A percentile compares a stretch with the other conserved stretches of the same genome.
Evolutionary conservation across 1,139 yeast species (phyloP).

Genomic region (Saccharomycopsis hybrid): DNA sequence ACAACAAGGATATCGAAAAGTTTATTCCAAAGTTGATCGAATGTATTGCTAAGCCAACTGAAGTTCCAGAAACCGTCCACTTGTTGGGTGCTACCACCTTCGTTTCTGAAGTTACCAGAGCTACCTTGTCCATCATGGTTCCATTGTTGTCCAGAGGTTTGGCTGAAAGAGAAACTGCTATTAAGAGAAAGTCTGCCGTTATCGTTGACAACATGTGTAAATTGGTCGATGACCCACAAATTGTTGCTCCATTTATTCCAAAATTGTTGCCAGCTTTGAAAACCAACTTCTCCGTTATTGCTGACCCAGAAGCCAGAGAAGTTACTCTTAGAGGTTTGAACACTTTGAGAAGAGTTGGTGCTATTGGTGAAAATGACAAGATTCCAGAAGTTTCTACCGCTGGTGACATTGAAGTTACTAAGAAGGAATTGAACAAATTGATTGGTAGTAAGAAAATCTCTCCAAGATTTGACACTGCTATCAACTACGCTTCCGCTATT

Average conservation of each 20-base stretch:
- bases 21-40: slow-evolving; percentile 96
- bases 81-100: slow-evolving; percentile 98
- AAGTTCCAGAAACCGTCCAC: slow-evolving; percentile 98
- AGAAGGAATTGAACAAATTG: slow-evolving; percentile 46
- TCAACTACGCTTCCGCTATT: slow-evolving; percentile 84
- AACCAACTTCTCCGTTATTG: slow-evolving; percentile 89
- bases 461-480: slow-evolving; percentile 56
- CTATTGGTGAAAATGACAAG: slow-evolving; percentile 64
- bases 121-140: slow-evolving; percentile 98
- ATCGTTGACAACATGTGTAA: slow-evolving; percentile 99
- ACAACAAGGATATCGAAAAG: slow-evolving; percentile 99
- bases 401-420: slow-evolving; percentile 41
- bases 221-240: slow-evolving; percentile 99
- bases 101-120: slow-evolving; percentile 99
- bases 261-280: slow-evolving; percentile 94
- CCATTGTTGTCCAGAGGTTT: slow-evolving; percentile 99
- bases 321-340: slow-evolving; percentile 94
- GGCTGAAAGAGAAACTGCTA: slow-evolving; percentile 98
- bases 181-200: slow-evolving; percentile 99
- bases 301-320: slow-evolving; percentile 99
- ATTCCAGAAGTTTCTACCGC: slow-evolving; percentile 5
- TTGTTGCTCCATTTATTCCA: slow-evolving; percentile 97
- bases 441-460: slow-evolving; percentile 25
- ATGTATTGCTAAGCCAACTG: slow-evolving; percentile 94
- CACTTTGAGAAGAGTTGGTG: slow-evolving; percentile 99